Evolutionary conservation across 2,329 filamentous ascomycete genomes (phyloP).

Genomic region (Trichoderma afroharzianum): DNA sequence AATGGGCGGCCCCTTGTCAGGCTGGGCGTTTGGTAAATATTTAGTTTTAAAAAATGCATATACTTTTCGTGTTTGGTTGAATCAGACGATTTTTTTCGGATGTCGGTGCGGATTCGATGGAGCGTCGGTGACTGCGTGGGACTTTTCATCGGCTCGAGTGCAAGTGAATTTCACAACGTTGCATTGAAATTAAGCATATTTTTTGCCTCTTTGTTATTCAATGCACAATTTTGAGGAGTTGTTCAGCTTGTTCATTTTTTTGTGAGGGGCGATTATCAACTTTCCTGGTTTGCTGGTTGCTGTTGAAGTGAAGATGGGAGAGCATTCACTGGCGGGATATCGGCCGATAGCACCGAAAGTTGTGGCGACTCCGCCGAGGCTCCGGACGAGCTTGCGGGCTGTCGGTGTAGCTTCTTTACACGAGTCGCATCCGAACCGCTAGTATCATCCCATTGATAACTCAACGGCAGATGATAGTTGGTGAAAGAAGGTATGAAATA

Average conservation of each 20-base stretch:
- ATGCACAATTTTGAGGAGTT: background rate
- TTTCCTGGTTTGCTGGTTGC: background rate
- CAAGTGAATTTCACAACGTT: background rate
- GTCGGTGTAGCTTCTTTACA: background rate
- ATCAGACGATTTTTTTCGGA: background rate
- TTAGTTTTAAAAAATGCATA: background rate
- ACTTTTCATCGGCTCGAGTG: background rate
- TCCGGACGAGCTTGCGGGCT: background rate
- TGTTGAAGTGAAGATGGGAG: background rate
- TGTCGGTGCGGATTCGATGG: conserved; percentile 1
- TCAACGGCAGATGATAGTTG: background rate
- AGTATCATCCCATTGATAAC: background rate
- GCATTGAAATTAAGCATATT: background rate
- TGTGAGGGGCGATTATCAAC: background rate
- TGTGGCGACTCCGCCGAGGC: background rate
- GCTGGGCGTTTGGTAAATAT: conserved; percentile 13
- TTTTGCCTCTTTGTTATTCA: background rate
- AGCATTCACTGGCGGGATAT: background rate
- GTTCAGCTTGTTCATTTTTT: background rate
- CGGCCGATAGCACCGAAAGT: conserved; percentile 1
- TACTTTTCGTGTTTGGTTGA: background rate
- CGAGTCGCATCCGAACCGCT: background rate
- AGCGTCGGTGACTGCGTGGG: background rate
- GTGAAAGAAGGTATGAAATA: background rate
- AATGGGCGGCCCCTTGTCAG: background rate